Evolutionary conservation across 73 alveolate species (phyloP), one percentile per base, ranked within the genome.

Genomic region (Paramecium octaurelia): DNA sequence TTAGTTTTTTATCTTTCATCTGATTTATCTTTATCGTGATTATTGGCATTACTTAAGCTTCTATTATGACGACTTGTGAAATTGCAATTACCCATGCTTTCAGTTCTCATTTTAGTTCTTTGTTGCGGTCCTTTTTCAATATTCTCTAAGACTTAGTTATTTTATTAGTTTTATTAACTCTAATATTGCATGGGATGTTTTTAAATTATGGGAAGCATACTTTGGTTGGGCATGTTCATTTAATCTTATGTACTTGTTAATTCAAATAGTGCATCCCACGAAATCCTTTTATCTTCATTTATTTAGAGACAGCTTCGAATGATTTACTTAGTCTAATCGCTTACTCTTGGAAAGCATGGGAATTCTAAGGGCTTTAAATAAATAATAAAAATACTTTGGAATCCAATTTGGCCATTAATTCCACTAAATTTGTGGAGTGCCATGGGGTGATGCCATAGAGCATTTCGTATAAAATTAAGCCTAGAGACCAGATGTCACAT

Each of bases 401-500:
- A 70, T 70, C 86, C 27, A 70, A 70, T 70, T 73, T 73, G 4
- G 87, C 34, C 87, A 73, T 73, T 36, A 73, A 73, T 73, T 73
- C 87, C 35, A 73, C 87, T 6, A 73, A 14, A 73, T 73, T 73
- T 8, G 40, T 6, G 0, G 64, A 73, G 38, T 73, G 87, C 94
- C 94, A 92, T 31, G 95, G 95, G 10, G 93, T 83, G 8, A 83
- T 18, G 16, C 95, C 95, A 87, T 86, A 58, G 6, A 88, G 54
- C 31, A 88, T 23, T 90, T 88, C 93, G 88, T 85, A 92, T 18
- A 90, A 71, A 16, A 92, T 88, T 12, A 92, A 60, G 8, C 95
- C 95, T 14, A 92, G n/a, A 3, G 92, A 71, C 95, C 95, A 92
- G 3, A 73, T 73, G 10, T 92, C 95, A 38, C 92, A 80, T 60